Evolutionary conservation across 1,284 basidiomycete genomes (phyloP).

Genomic region (Apiotrichum veenhuisii): DNA sequence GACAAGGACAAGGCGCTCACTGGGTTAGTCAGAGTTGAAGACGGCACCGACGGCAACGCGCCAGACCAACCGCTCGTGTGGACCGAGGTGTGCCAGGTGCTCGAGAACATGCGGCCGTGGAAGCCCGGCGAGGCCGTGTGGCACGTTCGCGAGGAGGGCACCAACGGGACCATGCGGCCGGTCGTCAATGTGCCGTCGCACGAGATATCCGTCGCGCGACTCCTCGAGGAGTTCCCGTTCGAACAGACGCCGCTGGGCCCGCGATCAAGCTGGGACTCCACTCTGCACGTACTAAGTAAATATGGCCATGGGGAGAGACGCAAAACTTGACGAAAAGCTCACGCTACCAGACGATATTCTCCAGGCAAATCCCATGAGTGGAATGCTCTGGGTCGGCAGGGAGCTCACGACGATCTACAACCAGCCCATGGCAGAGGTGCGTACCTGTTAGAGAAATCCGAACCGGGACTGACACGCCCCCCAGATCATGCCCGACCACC

Average conservation of each 20-base stretch:
- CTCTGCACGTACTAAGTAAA: background rate
- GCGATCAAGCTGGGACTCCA: background rate
- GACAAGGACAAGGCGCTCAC: no score
- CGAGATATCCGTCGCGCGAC: background rate
- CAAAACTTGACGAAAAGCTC: background rate
- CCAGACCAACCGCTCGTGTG: background rate
- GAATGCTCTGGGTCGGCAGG: constrained; percentile 42
- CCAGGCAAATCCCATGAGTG: background rate
- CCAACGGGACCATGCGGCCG: background rate
- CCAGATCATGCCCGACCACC: constrained; percentile 34
- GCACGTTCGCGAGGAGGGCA: background rate
- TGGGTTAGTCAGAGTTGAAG: no score
- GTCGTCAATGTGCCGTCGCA: background rate
- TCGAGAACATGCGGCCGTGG: background rate
- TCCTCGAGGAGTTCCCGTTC: background rate
- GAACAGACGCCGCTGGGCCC: background rate
- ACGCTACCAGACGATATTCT: background rate
- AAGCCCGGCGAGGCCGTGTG: background rate
- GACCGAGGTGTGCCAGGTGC: background rate
- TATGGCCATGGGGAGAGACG: background rate
- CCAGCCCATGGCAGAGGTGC: constrained; percentile 34
- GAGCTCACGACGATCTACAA: constrained; percentile 47
- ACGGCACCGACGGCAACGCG: background rate
- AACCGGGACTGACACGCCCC: background rate
- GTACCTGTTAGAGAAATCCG: background rate